Percentiles rank a stretch among this genome's conserved stretches.
Evolutionary conservation across 331 rosid genomes (phyloP).

Genomic region (Stylosanthes scabra): DNA sequence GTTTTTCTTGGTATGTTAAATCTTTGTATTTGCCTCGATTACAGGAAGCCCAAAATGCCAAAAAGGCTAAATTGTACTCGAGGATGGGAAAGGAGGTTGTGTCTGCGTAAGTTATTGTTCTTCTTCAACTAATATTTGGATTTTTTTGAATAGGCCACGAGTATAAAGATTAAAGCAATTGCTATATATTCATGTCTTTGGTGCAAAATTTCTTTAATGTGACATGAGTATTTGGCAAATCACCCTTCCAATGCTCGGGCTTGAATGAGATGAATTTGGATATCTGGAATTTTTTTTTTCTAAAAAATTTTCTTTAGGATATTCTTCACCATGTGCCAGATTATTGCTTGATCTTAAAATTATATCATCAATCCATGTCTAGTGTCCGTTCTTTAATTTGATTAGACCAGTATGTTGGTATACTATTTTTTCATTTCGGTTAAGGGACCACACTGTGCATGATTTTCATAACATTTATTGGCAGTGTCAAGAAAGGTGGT

Average conservation of each 20-base stretch:
- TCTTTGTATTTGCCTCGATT: constrained; percentile 29
- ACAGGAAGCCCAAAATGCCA: constrained; percentile 79
- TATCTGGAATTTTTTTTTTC: not conserved
- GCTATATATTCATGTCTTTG: not conserved
- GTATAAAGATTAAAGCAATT: not conserved
- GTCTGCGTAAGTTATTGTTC: constrained; percentile 83
- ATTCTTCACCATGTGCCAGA: constrained; percentile 2
- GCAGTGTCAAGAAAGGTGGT: constrained; percentile 85
- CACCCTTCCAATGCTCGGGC: not conserved
- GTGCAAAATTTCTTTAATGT: constrained; percentile 16
- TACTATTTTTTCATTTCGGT: constrained; percentile 13
- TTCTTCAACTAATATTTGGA: constrained; percentile 2
- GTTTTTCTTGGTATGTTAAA: not conserved
- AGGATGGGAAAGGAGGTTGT: constrained; percentile 94
- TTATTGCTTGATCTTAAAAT: constrained; percentile 16
- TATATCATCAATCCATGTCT: not conserved
- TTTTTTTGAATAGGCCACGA: constrained; percentile 25
- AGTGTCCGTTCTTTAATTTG: not conserved
- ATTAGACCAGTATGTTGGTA: constrained; percentile 16
- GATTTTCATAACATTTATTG: constrained; percentile 31
- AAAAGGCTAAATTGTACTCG: constrained; percentile 80
- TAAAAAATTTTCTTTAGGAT: not conserved
- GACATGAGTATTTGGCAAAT: not conserved
- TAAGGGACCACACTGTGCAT: constrained; percentile 19
- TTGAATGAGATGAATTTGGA: constrained; percentile 11